Evolutionary conservation across 108 stramenopile genomes (phyloP).

Genomic region (Poteriospumella lacustris): DNA sequence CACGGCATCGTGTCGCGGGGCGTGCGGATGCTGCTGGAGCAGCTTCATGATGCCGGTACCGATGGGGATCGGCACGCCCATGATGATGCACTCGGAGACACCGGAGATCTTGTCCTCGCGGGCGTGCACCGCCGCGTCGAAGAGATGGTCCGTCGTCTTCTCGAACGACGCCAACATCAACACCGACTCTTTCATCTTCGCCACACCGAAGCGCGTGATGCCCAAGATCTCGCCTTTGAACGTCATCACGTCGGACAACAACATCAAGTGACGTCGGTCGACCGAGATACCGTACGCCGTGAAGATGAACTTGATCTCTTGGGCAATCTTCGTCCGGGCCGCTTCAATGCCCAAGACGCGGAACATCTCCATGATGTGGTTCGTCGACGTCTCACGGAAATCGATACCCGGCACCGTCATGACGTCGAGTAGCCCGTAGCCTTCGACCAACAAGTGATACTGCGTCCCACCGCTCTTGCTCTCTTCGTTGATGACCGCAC

Average conservation of each 20-base stretch:
- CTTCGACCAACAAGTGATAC: conserved; percentile 92
- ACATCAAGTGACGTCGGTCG: conserved; percentile 83
- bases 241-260: conserved; percentile 97
- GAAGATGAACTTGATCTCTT: conserved; percentile 94
- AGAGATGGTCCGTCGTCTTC: conserved; percentile 97
- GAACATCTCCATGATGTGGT: conserved; percentile 89
- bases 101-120: conserved; percentile 81
- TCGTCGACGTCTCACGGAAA: conserved; percentile 76
- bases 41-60: conserved; percentile 94
- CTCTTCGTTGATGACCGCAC: conserved; percentile 94
- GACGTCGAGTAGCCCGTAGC: conserved; percentile 87
- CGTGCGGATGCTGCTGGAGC: conserved; percentile 37
- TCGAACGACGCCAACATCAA: conserved; percentile 98
- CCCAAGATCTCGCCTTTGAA: conserved; percentile 96
- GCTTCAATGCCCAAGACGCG: conserved; percentile 88
- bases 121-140: conserved; percentile 94
- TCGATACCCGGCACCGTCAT: conserved; percentile 90
- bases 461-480: conserved; percentile 51
- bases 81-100: conserved; percentile 98
- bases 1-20: no score
- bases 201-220: conserved; percentile 94
- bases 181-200: conserved; percentile 95
- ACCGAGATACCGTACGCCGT: conserved; percentile 89
- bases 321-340: conserved; percentile 77
- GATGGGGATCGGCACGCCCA: conserved; percentile 94